Evolutionary conservation across 257 asterid species (phyloP).

Genomic region (Haberlea rhodopensis): DNA sequence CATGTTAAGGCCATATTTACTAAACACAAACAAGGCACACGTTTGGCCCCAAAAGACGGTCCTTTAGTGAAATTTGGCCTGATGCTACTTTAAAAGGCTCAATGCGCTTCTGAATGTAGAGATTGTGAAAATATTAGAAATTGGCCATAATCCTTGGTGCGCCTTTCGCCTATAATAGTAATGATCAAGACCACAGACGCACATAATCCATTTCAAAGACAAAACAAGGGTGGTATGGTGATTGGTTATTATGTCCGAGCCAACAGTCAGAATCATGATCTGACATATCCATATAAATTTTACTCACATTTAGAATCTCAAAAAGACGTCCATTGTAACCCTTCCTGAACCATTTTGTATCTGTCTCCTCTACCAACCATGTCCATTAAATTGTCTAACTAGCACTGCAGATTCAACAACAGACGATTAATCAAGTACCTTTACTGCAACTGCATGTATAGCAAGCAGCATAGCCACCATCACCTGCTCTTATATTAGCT

Average conservation of each 20-base stretch:
- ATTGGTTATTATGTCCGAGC: not conserved
- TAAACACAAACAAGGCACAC: no score
- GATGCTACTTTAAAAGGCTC: no score
- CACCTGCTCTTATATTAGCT: slow-evolving; percentile 68
- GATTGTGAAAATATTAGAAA: not conserved
- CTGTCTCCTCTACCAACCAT: not conserved
- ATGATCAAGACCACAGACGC: no score
- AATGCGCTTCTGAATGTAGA: not conserved
- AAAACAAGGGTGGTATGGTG: not conserved
- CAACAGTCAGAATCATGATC: not conserved
- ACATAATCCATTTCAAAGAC: not conserved
- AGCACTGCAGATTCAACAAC: not conserved
- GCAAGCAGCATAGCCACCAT: slow-evolving; percentile 60
- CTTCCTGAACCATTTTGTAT: not conserved
- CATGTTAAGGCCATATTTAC: no score
- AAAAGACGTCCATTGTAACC: not conserved
- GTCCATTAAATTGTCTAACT: not conserved
- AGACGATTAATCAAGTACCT: slow-evolving; percentile 36
- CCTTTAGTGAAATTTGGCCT: no score
- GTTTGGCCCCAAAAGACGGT: no score
- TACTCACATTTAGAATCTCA: not conserved
- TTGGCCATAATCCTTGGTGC: not conserved
- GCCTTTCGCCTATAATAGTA: not conserved
- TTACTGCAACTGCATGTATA: slow-evolving; percentile 78
- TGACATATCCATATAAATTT: not conserved